A percentile compares a stretch with the other conserved stretches of the same genome.
phyloP scores from a whole-genome alignment of 192 early-diverging fungal species.

The Thamnidium elegans region DNA sequence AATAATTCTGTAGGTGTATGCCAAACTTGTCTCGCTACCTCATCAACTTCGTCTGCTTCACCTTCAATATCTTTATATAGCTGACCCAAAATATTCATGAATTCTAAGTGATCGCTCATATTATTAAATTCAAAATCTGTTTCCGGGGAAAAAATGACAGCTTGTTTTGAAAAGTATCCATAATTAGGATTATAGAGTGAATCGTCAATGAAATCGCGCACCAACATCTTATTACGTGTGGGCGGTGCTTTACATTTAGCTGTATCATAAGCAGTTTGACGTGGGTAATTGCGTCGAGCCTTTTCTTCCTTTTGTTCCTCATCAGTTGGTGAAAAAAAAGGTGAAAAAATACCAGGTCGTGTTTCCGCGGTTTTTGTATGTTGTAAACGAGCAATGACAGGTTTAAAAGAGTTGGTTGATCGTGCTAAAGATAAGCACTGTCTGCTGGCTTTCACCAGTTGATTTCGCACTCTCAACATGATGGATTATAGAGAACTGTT shows the following conservation, averaged over 20 bases:
- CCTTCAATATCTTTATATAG: conserved; percentile 81
- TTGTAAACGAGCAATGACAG: not conserved
- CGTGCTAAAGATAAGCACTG: too few species aligned
- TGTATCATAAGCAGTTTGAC: conserved; percentile 49
- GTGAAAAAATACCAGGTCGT: conserved; percentile 17
- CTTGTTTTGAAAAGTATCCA: conserved; percentile 97
- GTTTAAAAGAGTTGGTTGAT: too few species aligned
- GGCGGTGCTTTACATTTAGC: conserved; percentile 44
- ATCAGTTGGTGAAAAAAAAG: conserved; percentile 31
- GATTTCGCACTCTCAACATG: too few species aligned
- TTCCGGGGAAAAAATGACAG: conserved; percentile 71
- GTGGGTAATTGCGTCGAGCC: conserved; percentile 43
- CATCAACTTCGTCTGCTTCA: conserved; percentile 68
- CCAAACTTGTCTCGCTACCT: conserved; percentile 88
- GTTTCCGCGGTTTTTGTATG: not conserved
- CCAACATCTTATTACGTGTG: conserved; percentile 62
- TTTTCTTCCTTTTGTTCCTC: conserved; percentile 42
- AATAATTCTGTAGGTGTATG: conserved; percentile 98
- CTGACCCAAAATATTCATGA: conserved; percentile 69
- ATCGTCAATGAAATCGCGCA: conserved; percentile 91
- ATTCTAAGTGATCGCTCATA: conserved; percentile 69
- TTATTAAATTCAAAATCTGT: conserved; percentile 58
- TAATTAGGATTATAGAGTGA: conserved; percentile 94
- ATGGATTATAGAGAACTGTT: too few species aligned
- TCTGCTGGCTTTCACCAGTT: too few species aligned